phyloP scores from a whole-genome alignment of 306 rosid genomes.

The Cicer arietinum region DNA sequence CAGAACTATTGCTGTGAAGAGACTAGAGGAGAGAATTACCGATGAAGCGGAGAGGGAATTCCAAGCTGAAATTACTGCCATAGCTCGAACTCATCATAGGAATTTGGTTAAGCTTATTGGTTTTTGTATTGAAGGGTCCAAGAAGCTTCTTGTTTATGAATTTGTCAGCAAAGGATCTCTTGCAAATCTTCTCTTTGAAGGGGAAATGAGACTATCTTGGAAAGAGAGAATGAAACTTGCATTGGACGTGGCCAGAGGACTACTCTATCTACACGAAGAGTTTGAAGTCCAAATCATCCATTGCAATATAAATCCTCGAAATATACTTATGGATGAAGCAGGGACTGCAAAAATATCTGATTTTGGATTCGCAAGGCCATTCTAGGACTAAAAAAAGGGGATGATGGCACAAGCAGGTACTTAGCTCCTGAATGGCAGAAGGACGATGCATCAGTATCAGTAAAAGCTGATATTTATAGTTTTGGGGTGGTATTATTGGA shows the following conservation, averaged over 20 bases:
- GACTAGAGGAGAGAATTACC: slow-evolving; percentile 36
- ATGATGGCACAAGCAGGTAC: slow-evolving; percentile 23
- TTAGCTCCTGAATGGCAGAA: slow-evolving; percentile 53
- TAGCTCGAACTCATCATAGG: slow-evolving; percentile 52
- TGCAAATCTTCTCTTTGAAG: slow-evolving; percentile 37
- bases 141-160: slow-evolving; percentile 51
- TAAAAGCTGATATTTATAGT: slow-evolving; percentile 47
- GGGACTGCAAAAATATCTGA: slow-evolving; percentile 53
- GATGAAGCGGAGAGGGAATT: slow-evolving; percentile 47
- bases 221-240: slow-evolving; percentile 43
- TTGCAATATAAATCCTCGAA: slow-evolving; percentile 50
- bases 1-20: slow-evolving; percentile 47
- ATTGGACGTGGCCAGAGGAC: slow-evolving; percentile 43
- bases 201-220: slow-evolving; percentile 1
- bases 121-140: slow-evolving; percentile 49
- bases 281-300: slow-evolving; percentile 48
- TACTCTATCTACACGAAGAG: slow-evolving; percentile 52
- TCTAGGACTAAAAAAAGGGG: slow-evolving; percentile 4
- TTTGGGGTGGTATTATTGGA: slow-evolving; percentile 47
- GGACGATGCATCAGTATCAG: slow-evolving; percentile 34
- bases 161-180: slow-evolving; percentile 55
- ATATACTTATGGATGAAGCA: slow-evolving; percentile 53
- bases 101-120: slow-evolving; percentile 54
- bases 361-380: slow-evolving; percentile 49
- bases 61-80: slow-evolving; percentile 46